A percentile compares a stretch with the other conserved stretches of the same genome.
Conservation (phyloP, 2,329 filamentous ascomycete genomes). For the Phaeomoniella chlamydospora region DNA sequence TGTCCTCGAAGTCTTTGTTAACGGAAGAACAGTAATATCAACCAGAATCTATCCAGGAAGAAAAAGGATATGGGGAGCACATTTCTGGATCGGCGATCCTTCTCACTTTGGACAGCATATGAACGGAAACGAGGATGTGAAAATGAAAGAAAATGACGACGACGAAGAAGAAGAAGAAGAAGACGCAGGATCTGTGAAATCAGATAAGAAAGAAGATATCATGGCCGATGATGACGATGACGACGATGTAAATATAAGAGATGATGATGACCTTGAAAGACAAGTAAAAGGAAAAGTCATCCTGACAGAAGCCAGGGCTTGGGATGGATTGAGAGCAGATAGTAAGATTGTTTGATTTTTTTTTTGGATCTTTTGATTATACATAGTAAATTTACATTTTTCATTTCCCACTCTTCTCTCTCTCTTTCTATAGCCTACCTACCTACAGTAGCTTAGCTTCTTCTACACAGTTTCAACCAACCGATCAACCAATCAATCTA, state of each 20-base stretch:
- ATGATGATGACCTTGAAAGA: background rate
- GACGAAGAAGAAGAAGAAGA: background rate
- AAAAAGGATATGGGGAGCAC: conserved; percentile 5
- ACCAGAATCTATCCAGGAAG: conserved; percentile 20
- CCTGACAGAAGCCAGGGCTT: conserved; percentile 5
- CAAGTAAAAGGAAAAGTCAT: background rate
- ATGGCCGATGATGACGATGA: background rate
- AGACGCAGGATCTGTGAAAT: background rate
- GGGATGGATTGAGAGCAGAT: conserved; percentile 7
- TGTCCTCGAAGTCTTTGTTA: conserved; percentile 31
- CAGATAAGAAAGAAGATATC: background rate
- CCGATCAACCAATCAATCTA: too few species aligned
- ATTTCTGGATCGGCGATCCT: conserved; percentile 4
- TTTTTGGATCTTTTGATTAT: too few species aligned
- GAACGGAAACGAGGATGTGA: background rate
- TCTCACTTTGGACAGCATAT: background rate
- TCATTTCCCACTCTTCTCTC: too few species aligned
- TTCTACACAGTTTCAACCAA: too few species aligned
- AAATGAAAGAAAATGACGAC: background rate
- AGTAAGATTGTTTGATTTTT: conserved; percentile 3
- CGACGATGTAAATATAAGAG: too few species aligned
- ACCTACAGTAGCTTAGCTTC: too few species aligned
- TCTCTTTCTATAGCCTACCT: too few species aligned
- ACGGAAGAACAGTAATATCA: conserved; percentile 25
- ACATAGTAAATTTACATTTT: too few species aligned